Evolutionary conservation across 2,329 filamentous ascomycete species (phyloP).

Genomic region (Amphichorda felina): DNA sequence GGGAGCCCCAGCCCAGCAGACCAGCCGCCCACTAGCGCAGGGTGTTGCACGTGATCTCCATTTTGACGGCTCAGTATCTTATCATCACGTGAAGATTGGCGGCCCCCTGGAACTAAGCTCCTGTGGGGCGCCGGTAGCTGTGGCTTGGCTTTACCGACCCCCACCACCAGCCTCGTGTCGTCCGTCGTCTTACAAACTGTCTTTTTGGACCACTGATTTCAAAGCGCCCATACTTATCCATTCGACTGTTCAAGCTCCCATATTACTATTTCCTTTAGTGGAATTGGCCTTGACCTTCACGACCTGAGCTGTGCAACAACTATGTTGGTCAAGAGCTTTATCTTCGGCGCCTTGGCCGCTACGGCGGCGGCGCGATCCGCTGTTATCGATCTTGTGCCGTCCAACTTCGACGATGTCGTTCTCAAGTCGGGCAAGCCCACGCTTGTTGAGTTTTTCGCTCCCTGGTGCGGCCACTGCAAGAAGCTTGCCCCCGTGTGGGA

Average conservation of each 20-base stretch:
- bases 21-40: too few relatives aligned
- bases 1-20: conserved; percentile 20
- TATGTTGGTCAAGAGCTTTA: conserved; percentile 49
- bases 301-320: conserved; percentile 8
- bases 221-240: not conserved
- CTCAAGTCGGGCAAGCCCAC: conserved; percentile 89
- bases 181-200: not conserved
- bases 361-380: conserved; percentile 60
- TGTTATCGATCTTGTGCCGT: conserved; percentile 79
- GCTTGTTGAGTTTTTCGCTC: conserved; percentile 95
- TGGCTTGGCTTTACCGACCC: not conserved
- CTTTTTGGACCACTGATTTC: not conserved
- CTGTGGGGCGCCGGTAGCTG: not conserved
- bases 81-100: conserved; percentile 1
- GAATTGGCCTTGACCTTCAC: too few relatives aligned
- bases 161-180: not conserved
- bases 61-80: not conserved
- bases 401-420: conserved; percentile 86
- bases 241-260: too few relatives aligned
- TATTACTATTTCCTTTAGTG: too few relatives aligned
- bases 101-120: too few relatives aligned
- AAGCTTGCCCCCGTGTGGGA: conserved; percentile 90
- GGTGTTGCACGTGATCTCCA: conserved; percentile 8
- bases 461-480: conserved; percentile 99
- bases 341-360: conserved; percentile 42